Percentiles rank a stretch among this genome's conserved stretches.
These are phyloP conservation scores for Metarhizium anisopliae DNA, from an alignment of 2,329 filamentous ascomycete genomes.

Conservation along the genomic window DNA sequence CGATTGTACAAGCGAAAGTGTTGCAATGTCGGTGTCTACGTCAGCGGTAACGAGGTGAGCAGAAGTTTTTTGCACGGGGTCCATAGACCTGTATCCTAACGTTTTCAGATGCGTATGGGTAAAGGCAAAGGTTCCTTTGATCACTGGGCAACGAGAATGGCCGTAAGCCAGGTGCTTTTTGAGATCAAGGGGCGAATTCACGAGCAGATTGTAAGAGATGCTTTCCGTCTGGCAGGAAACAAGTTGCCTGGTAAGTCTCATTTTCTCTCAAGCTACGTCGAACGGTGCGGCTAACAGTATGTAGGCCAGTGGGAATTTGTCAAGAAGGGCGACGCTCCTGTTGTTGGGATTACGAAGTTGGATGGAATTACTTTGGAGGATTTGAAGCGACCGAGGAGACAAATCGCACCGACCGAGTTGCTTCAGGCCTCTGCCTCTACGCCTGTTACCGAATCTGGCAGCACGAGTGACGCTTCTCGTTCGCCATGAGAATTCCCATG, in stretches of 20 bases:
- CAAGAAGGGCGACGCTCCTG: slow-evolving; percentile 78
- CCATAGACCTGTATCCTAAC: neutral
- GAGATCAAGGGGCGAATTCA: slow-evolving; percentile 88
- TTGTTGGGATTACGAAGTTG: slow-evolving; percentile 89
- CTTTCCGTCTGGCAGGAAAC: slow-evolving; percentile 86
- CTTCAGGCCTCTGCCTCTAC: slow-evolving; percentile 24
- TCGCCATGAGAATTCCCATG: slow-evolving; percentile 12
- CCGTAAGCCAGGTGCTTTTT: slow-evolving; percentile 85
- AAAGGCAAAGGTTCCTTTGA: slow-evolving; percentile 98
- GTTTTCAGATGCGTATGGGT: slow-evolving; percentile 76
- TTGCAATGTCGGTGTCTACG: slow-evolving; percentile 91
- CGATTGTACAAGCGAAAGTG: slow-evolving; percentile 83
- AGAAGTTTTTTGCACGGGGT: neutral
- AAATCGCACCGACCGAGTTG: slow-evolving; percentile 40
- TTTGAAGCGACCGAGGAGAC: slow-evolving; percentile 69
- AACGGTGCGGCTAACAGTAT: slow-evolving; percentile 4
- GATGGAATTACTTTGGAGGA: slow-evolving; percentile 75
- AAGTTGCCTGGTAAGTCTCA: slow-evolving; percentile 73
- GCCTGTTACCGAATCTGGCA: slow-evolving; percentile 22
- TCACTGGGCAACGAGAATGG: slow-evolving; percentile 85
- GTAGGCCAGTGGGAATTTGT: slow-evolving; percentile 84
- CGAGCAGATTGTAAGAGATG: slow-evolving; percentile 89
- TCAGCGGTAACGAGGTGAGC: slow-evolving; percentile 78
- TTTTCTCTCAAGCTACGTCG: neutral
- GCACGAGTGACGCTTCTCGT: slow-evolving; percentile 23